phyloP scores from a whole-genome alignment of 257 asterid genomes.

The Verbena officinalis region DNA sequence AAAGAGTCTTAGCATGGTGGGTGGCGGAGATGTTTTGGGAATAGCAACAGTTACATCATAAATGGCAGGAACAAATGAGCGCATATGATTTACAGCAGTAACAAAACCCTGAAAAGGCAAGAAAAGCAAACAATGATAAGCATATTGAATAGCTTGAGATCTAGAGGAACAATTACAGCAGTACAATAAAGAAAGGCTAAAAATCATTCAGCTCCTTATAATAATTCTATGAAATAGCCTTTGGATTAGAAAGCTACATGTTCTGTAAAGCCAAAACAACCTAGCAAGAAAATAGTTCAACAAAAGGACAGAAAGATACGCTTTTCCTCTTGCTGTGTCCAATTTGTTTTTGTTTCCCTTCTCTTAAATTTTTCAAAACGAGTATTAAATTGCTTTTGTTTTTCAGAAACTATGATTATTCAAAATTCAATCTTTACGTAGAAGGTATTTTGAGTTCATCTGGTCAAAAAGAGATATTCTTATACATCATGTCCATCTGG shows the following conservation, averaged over 20 bases:
- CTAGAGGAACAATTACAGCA: constrained; percentile 3
- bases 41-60: constrained; percentile 88
- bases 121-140: constrained; percentile 16
- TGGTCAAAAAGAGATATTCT: not conserved
- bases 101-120: constrained; percentile 80
- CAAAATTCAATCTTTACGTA: not conserved
- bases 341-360: not conserved
- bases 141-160: constrained; percentile 7
- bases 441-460: no score
- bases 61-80: constrained; percentile 92
- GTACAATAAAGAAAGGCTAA: not conserved
- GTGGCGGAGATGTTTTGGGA: constrained; percentile 78
- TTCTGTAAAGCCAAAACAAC: not conserved
- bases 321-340: not conserved
- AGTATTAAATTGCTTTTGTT: not conserved
- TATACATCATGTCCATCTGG: not conserved
- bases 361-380: not conserved
- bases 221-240: not conserved
- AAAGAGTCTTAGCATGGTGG: constrained; percentile 90
- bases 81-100: constrained; percentile 84
- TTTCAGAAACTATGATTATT: not conserved
- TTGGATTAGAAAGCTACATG: not conserved
- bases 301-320: not conserved
- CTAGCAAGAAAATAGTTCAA: not conserved
- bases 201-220: not conserved